Conservation (phyloP, 2,329 filamentous ascomycete genomes). For the Neopestalotiopsis clavispora region DNA sequence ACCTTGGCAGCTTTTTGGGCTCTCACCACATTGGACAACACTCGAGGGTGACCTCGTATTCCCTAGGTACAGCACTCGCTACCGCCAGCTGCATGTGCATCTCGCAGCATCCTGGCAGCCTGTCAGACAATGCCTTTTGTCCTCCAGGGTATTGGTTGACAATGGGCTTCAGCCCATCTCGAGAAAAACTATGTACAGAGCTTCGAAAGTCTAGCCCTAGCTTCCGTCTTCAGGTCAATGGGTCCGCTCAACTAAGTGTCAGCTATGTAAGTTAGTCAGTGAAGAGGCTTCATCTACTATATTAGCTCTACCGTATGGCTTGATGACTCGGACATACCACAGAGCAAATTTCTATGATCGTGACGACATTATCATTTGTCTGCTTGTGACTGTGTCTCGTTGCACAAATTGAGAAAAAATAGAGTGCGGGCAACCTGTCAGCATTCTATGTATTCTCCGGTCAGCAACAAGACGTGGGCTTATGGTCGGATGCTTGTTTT, state of each 20-base stretch:
- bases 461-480: neutral
- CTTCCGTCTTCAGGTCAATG: neutral
- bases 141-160: neutral
- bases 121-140: neutral
- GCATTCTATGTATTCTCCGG: neutral
- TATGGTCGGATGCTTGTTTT: neutral
- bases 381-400: neutral
- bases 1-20: slow-evolving; percentile 36
- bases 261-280: too few relatives aligned
- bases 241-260: too few relatives aligned
- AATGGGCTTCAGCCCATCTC: neutral
- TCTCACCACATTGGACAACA: slow-evolving; percentile 23
- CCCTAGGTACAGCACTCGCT: neutral
- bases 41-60: neutral
- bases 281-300: too few relatives aligned
- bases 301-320: neutral
- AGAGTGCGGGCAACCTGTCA: neutral
- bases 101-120: neutral
- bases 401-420: neutral
- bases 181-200: neutral
- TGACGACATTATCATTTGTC: neutral
- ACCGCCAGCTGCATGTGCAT: neutral
- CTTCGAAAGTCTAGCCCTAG: neutral
- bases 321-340: neutral
- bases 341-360: neutral